Evolutionary conservation across 495 filamentous ascomycete species (phyloP), one percentile per base, ranked within the genome.

Genomic region (Tetracladium setigerum): DNA sequence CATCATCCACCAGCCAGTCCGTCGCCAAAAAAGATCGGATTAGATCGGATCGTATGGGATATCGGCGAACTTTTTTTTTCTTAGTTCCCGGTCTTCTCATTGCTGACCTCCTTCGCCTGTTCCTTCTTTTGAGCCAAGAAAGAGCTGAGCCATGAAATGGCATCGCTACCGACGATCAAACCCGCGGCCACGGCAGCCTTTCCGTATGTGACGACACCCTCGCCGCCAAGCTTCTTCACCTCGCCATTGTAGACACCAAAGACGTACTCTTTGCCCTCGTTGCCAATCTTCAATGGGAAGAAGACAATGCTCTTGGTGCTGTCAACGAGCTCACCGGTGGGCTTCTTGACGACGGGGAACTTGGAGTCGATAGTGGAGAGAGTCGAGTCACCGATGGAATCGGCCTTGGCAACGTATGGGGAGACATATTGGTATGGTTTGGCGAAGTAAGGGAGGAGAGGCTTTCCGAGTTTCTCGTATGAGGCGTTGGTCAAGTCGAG

Each of bases 291-390:
- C 38, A 84, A 61, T 12, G 90, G 90, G 57, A 81, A 77, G 50
- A 71, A 74, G 30, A 81, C 76, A n/a, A 76, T 65, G 50, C 77
- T 69, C 55, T 79, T 71, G 57, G 86, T 76, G 11, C 77, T 81
- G 49, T 66, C 71, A 61, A 81, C 77, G 47, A 98, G 74, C 62
- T 86, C 86, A 33, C 79, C 67, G 9, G 88, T 89, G 16, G 90
- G 82, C 65, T 95, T 84, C 71, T 88, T 95, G 56, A 98, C 79
- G 58, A 86, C 75, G 22, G 92, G 92, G 70, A 95, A 88, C 50
- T 69, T 79, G 44, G 72, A 60, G 49, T 97, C 92, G 53, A 96
- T 77, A 55, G 77, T 79, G 47, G 58, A 71, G 52, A 98, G 74
- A 13, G 84, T 77, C 56, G 73, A 67, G 67, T 90, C 82, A 56